Evolutionary conservation across 129 eudicot genomes (phyloP).

Genomic region (carrot (Daucus carota)): DH1_v3.0 NC_030385.2:32744001-32744500

Average conservation of each 20-base stretch:
- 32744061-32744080: conserved; percentile 8
- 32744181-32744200: too few relatives aligned
- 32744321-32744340: background rate
- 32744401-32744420: background rate
- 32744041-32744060: conserved; percentile 1
- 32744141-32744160: too few relatives aligned
- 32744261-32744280: background rate
- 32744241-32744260: background rate
- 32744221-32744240: background rate
- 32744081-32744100: background rate
- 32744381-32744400: background rate
- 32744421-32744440: background rate
- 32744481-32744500: conserved; percentile 39
- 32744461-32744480: conserved; percentile 50
- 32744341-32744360: background rate
- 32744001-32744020: background rate
- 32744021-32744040: background rate
- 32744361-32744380: background rate
- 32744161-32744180: too few relatives aligned
- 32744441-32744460: background rate
- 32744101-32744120: background rate
- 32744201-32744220: background rate
- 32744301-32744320: background rate
- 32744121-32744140: background rate
- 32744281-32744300: background rate